Base-by-base conservation (phyloP, 225 moss, liverwort and hornwort species). In the Anthoceros angustus region DNA sequence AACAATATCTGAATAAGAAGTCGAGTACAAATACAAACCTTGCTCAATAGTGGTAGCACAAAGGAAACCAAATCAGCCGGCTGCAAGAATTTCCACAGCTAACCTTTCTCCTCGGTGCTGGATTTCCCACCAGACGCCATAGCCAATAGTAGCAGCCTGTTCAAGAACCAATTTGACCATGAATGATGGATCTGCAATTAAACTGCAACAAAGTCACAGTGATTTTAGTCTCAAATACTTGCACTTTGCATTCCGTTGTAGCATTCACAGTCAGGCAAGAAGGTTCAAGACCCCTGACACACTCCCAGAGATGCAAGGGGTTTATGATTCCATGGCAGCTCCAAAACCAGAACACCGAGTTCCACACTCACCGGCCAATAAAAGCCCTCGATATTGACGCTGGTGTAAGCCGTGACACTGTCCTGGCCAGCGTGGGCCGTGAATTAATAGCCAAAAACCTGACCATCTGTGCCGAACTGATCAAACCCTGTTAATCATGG, bases 101-200 rank as follows among this genome's bases (percentile, higher is more conserved):
- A 74, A 95, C 94, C 90, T 95, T 25, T 85, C 80, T 63, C 94
- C 94, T 64, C 94, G 83, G 63, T 88, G 81, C 46, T 88, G 88
- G 73, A 85, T 76, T 74, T 95, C 90, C 94, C 90, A 95, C 90
- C 85, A 95, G 55, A 85, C 75, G 41, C 90, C 94, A 12, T 88
- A 86, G 15, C 94, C 82, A 25, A 95, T 78, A 2, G 88, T 88
- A 40, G 88, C 65, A 9, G 76, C 64, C 73, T 95, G 90, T 64
- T 95, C 94, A 68, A 88, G 66, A 6, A 82, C 86, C 61, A 88
- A 64, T 76, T 95, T 95, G 79, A 84, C 90, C 41, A 91, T 64
- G 63, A 95, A 95, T 21, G 86, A 80, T 42, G 94, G 94, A 77
- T 95, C 94, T 73, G 88, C 94, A 62, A 95, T 83, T 49, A 95